phyloP scores from a whole-genome alignment of 2,329 filamentous ascomycete species.

The Aplosporella prunicola region DNA sequence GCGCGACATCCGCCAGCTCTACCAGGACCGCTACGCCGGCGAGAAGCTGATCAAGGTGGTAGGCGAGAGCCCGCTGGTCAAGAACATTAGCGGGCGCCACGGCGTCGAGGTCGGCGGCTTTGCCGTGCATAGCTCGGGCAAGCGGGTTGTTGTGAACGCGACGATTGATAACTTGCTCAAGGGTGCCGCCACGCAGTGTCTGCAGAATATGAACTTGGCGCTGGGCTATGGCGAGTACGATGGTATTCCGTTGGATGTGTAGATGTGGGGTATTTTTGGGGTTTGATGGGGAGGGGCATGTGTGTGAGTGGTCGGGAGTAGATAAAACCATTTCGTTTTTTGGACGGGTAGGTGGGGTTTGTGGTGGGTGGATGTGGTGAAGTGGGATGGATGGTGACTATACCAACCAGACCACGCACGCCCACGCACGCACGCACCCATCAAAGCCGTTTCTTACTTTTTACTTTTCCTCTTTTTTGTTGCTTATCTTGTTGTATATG shows the following conservation, averaged over 20 bases:
- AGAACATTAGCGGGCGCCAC: slow-evolving; percentile 74
- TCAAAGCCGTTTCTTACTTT: too few relatives aligned
- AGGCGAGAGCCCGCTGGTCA: slow-evolving; percentile 79
- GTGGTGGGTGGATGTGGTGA: too few relatives aligned
- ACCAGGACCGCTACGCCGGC: slow-evolving; percentile 91
- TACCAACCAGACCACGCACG: too few relatives aligned
- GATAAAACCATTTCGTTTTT: too few relatives aligned
- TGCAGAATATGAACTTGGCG: slow-evolving; percentile 94
- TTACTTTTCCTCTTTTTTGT: too few relatives aligned
- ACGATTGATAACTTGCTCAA: slow-evolving; percentile 93
- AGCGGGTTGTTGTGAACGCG: slow-evolving; percentile 86
- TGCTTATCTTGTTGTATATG: too few relatives aligned
- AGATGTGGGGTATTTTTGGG: too few relatives aligned
- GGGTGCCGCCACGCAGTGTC: slow-evolving; percentile 84
- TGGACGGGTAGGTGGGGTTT: too few relatives aligned
- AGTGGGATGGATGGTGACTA: too few relatives aligned
- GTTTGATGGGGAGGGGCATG: too few relatives aligned
- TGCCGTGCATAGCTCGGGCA: slow-evolving; percentile 80
- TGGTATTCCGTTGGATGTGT: slow-evolving; percentile 57
- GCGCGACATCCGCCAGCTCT: slow-evolving; percentile 85
- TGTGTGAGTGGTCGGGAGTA: too few relatives aligned
- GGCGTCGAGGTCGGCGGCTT: slow-evolving; percentile 92
- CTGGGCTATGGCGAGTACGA: slow-evolving; percentile 82
- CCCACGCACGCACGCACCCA: too few relatives aligned
- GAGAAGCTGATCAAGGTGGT: slow-evolving; percentile 91